These are phyloP conservation scores for Fusarium avenaceum DNA, from an alignment of 2,329 filamentous ascomycete genomes.

Conservation along the genomic window DNA sequence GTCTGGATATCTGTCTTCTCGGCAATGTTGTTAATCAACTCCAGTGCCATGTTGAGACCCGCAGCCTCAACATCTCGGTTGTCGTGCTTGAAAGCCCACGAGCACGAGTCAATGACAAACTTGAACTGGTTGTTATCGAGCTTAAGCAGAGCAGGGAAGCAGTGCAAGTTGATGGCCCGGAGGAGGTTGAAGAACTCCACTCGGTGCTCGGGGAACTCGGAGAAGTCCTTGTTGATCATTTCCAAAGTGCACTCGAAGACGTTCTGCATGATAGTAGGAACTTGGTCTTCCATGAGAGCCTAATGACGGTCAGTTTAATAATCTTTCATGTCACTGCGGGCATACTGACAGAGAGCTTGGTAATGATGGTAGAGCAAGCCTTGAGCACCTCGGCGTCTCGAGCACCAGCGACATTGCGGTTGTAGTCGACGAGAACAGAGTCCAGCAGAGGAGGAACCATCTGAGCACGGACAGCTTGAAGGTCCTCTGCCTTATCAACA, in stretches of 20 bases:
- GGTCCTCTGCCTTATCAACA: constrained; percentile 96
- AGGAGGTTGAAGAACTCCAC: constrained; percentile 99
- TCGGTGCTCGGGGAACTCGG: constrained; percentile 97
- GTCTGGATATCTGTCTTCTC: constrained; percentile 89
- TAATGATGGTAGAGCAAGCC: constrained; percentile 97
- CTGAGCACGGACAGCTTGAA: constrained; percentile 91
- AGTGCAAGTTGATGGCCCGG: constrained; percentile 95
- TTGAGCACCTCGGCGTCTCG: constrained; percentile 96
- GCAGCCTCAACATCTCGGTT: constrained; percentile 98
- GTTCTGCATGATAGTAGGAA: constrained; percentile 97
- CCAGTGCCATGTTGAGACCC: constrained; percentile 96
- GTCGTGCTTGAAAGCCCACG: constrained; percentile 99
- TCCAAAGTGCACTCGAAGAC: constrained; percentile 98
- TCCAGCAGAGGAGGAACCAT: constrained; percentile 97
- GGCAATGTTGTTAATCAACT: constrained; percentile 97
- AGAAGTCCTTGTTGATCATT: constrained; percentile 99
- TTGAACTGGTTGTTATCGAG: constrained; percentile 98
- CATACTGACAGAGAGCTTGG: constrained; percentile 87
- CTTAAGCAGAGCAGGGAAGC: constrained; percentile 93
- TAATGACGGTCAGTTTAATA: constrained; percentile 53
- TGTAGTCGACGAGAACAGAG: constrained; percentile 94
- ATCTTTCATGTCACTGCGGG: too few relatives aligned
- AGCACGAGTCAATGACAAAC: constrained; percentile 98
- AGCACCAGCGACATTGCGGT: constrained; percentile 94
- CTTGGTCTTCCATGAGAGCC: constrained; percentile 97